Conservation (phyloP, 192 early-diverging fungal genomes). For the Linnemannia elongata region DNA sequence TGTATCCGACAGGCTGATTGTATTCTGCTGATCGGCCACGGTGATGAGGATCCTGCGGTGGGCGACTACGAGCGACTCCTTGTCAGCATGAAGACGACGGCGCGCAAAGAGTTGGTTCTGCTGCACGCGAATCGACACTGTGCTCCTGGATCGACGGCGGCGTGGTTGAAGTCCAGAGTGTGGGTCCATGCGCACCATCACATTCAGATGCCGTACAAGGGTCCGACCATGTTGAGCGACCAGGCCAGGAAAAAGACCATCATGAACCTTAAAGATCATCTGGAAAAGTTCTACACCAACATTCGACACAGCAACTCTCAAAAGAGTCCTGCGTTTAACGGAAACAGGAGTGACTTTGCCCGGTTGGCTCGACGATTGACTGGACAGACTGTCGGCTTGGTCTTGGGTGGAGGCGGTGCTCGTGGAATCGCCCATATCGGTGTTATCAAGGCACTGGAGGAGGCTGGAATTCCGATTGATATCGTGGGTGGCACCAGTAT, state of each 20-base stretch:
- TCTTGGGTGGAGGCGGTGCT: constrained; percentile 97
- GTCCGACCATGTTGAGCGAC: constrained; percentile 52
- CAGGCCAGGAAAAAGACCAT: constrained; percentile 67
- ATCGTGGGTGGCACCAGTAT: constrained; percentile 99
- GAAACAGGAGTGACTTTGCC: constrained; percentile 66
- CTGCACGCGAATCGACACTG: constrained; percentile 86
- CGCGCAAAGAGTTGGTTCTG: constrained; percentile 96
- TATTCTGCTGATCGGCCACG: constrained; percentile 93
- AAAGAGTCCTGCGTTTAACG: constrained; percentile 51
- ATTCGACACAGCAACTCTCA: constrained; percentile 60
- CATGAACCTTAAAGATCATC: constrained; percentile 72
- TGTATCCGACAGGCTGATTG: constrained; percentile 98
- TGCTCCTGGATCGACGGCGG: constrained; percentile 84
- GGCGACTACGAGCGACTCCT: constrained; percentile 95
- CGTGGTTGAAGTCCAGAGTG: constrained; percentile 85
- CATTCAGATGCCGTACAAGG: constrained; percentile 81
- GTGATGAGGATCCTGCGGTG: constrained; percentile 88
- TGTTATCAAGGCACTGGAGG: constrained; percentile 93
- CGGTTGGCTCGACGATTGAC: constrained; percentile 93
- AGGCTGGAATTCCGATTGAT: constrained; percentile 97
- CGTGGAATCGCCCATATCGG: constrained; percentile 95
- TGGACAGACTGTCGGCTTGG: constrained; percentile 91
- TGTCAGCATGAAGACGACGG: constrained; percentile 96
- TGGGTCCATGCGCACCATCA: constrained; percentile 99
- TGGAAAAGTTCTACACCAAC: constrained; percentile 75